phyloP scores from a whole-genome alignment of 2,329 filamentous ascomycete species.

The Alternaria consortialis region DNA sequence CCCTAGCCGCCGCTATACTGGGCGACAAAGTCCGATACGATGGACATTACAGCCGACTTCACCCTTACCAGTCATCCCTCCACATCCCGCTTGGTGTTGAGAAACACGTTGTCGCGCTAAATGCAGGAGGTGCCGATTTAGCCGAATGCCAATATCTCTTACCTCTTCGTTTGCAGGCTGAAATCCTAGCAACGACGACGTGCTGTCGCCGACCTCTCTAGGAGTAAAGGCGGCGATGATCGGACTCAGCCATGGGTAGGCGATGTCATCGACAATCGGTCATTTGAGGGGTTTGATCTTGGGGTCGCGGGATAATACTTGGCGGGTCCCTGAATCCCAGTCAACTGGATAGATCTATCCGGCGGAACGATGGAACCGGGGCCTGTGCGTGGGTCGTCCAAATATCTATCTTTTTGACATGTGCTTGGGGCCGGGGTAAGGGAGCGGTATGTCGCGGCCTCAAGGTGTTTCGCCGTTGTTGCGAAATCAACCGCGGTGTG shows the following conservation, averaged over 20 bases:
- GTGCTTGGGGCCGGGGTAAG: conserved; percentile 1
- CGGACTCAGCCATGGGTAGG: neutral
- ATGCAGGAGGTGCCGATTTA: neutral
- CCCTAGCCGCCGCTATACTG: neutral
- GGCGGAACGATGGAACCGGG: conserved; percentile 10
- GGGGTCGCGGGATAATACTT: conserved; percentile 1
- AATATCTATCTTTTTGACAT: neutral
- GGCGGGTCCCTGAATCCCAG: conserved; percentile 6
- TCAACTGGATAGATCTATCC: conserved; percentile 16
- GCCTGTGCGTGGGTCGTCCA: conserved; percentile 2
- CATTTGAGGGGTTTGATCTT: neutral
- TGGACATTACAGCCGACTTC: neutral
- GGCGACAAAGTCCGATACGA: neutral
- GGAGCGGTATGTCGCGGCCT: neutral
- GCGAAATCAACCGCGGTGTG: conserved; percentile 1
- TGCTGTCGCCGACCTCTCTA: neutral
- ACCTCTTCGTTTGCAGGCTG: neutral
- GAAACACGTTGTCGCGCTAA: conserved; percentile 5
- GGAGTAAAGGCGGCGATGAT: neutral
- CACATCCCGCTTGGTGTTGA: neutral
- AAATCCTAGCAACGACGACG: neutral
- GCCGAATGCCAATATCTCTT: neutral
- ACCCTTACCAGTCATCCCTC: neutral
- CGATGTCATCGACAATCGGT: neutral
- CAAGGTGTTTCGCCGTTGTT: neutral